Base-by-base conservation (phyloP, 768 basidiomycete genomes). In the Dioszegia hungarica region DNA sequence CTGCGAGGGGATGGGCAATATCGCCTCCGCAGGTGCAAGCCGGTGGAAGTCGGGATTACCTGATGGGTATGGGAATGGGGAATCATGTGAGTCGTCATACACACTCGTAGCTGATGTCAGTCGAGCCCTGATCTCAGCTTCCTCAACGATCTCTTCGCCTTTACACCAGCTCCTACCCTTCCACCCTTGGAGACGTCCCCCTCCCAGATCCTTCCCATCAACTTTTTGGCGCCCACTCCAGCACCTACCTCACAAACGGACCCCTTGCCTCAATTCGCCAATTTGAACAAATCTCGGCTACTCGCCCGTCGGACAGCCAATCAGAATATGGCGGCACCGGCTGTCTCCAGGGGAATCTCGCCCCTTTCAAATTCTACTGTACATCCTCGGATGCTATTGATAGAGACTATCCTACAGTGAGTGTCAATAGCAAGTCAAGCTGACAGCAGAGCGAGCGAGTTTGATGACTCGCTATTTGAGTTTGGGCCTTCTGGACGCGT, bases 401-500 rank as follows among this genome's bases (percentile, higher is more conserved):
- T 62, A 5, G 61, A 62, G 10, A 50, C 29, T 11, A 46, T 62
- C 6, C 25, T 62, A 51, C 51, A 58, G 61, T 62, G 50, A 51
- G 61, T 62, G 10, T 12, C 5, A 2, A 5, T 33, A 12, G 33
- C n/a, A 9, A 19, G 22, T 25, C 17, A 14, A 11, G 54, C 49
- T 52, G 15, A 37, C 27, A 33, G 19, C 33, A 66, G 64, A 19
- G 60, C 60, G n/a, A 55, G n/a, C 46, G 43, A 49, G 11, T 38
- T 20, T 34, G 64, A 66, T 47, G 64, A 62, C 17, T 33, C 50
- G 3, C 40, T 66, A 2, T 66, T 62, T 53, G 64, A 66, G 39
- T 66, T 62, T 28, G 61, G 64, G 12, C 64, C 64, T 4, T 65
- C 64, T 3, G 57, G 59, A 38, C 60, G 64, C 17, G 44, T 33